Evolutionary conservation across 2,329 filamentous ascomycete genomes (phyloP), one percentile per base, ranked within the genome.

Genomic region (Colletotrichum kahawae): DNA sequence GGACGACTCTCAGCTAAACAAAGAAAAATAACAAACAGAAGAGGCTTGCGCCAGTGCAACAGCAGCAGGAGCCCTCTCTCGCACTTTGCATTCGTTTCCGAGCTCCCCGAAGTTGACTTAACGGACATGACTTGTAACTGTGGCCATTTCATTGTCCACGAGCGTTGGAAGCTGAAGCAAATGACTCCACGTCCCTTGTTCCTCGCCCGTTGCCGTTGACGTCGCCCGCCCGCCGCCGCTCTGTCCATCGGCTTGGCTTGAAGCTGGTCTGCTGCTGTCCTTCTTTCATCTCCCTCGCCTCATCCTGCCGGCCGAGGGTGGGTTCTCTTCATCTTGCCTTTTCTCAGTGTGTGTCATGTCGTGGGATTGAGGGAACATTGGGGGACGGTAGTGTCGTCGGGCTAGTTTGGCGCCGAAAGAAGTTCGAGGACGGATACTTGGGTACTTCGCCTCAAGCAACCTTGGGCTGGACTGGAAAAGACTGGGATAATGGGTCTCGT

Each of bases 21-120:
- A 72, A 63, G 54, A 63, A 54, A 34, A 48, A 31, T 21, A 67
- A 60, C 21, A 72, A 63, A 67, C 56, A 34, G 33, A 62, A 62
- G 67, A 71, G 71, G 67, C 71, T 69, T 73, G 70, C 48, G 48
- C 63, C 70, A 67, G 34, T 33, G 62, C 62, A 27, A 57, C 36
- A 56, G 60, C 56, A 66, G 33, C 56, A 66, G 33, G 57, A 38
- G 21, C 60, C 21, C 34, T 38, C 21, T 29, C 24, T 57, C 27
- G 54, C 27, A 27, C 24, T 63, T 43, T 63, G 60, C 33, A 36
- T 14, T 24, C 34, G 59, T 38, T 63, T 36, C 33, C 60, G n/a
- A 63, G 60, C 60, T 63, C 34, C 34, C 27, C 29, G 31, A 36
- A 21, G 57, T 9, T n/a, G 24, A 27, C 24, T 27, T 27, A 27